Percentiles rank a stretch among this genome's conserved stretches.
Evolutionary conservation across 306 rosid species (phyloP).

Genomic region (Rosa chinensis): DNA sequence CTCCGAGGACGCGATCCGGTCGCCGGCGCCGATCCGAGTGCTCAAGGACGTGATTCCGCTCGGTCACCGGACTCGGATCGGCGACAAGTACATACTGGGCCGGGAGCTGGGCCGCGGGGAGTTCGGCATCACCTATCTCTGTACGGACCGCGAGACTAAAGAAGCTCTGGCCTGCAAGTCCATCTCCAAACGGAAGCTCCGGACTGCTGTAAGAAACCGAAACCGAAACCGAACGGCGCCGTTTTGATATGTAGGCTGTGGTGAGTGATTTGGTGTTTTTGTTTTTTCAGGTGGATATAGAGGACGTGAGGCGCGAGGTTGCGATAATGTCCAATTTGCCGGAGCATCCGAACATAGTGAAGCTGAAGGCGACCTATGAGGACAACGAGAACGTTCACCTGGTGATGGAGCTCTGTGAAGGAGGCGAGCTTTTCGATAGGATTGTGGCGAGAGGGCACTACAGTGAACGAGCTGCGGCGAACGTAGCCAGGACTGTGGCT

Average conservation of each 20-base stretch:
- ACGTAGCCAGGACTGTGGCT: conserved; percentile 65
- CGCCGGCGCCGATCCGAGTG: conserved; percentile 80
- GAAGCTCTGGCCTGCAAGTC: conserved; percentile 91
- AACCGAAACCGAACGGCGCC: too few species aligned
- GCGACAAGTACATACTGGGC: conserved; percentile 84
- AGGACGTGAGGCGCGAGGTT: conserved; percentile 80
- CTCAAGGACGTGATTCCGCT: conserved; percentile 72
- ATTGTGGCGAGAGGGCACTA: conserved; percentile 85
- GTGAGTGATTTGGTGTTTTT: too few species aligned
- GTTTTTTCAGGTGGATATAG: conserved; percentile 49
- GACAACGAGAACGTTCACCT: conserved; percentile 81
- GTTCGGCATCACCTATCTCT: conserved; percentile 92
- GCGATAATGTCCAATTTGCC: conserved; percentile 85
- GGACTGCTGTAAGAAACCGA: conserved; percentile 48
- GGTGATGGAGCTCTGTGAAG: conserved; percentile 87
- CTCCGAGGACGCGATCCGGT: conserved; percentile 42
- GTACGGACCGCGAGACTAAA: conserved; percentile 85
- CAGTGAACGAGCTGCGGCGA: conserved; percentile 82
- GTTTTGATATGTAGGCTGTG: too few species aligned
- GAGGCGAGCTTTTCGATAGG: conserved; percentile 81
- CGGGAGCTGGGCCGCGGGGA: conserved; percentile 96
- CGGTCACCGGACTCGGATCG: conserved; percentile 70
- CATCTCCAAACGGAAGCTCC: conserved; percentile 83
- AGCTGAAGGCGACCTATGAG: conserved; percentile 68
- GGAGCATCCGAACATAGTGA: conserved; percentile 76